Evolutionary conservation across 2,329 filamentous ascomycete species (phyloP).

Genomic region (Beauveria pseudobassiana): DNA sequence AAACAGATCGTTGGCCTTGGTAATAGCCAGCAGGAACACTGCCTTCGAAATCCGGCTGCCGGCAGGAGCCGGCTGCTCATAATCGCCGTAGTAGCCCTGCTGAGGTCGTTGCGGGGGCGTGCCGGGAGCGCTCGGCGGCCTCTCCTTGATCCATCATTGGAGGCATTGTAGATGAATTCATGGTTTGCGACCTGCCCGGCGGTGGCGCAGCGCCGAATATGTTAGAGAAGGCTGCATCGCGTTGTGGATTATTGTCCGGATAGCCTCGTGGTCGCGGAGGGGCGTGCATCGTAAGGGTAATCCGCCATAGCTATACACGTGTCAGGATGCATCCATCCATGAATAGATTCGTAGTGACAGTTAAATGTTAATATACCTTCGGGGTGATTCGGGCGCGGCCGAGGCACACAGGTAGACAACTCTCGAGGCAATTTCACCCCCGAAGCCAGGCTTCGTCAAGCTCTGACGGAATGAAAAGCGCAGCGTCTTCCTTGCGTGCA

Average conservation of each 20-base stretch:
- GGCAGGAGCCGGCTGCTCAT: slow-evolving; percentile 20
- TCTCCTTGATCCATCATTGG: slow-evolving; percentile 44
- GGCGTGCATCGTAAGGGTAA: slow-evolving; percentile 47
- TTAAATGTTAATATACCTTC: background rate
- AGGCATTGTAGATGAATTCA: slow-evolving; percentile 67
- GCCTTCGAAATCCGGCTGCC: slow-evolving; percentile 29
- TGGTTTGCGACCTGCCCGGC: slow-evolving; percentile 86
- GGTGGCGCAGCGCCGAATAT: slow-evolving; percentile 88
- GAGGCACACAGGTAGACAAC: background rate
- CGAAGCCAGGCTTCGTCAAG: background rate
- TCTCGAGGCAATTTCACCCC: slow-evolving; percentile 3
- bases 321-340: background rate
- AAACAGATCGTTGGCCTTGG: slow-evolving; percentile 44
- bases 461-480: background rate
- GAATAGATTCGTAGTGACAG: background rate
- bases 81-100: slow-evolving; percentile 29
- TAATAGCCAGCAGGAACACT: slow-evolving; percentile 45
- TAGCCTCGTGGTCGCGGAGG: slow-evolving; percentile 40
- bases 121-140: slow-evolving; percentile 46
- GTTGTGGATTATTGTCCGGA: slow-evolving; percentile 55
- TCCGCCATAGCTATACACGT: slow-evolving; percentile 42
- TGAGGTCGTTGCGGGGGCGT: slow-evolving; percentile 48
- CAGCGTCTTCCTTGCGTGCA: background rate
- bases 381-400: background rate
- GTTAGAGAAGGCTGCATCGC: slow-evolving; percentile 91